A percentile compares a stretch with the other conserved stretches of the same genome.
Evolutionary conservation across 1,284 basidiomycete species (phyloP).

Genomic region (Coniferiporia sulphurascens): DNA sequence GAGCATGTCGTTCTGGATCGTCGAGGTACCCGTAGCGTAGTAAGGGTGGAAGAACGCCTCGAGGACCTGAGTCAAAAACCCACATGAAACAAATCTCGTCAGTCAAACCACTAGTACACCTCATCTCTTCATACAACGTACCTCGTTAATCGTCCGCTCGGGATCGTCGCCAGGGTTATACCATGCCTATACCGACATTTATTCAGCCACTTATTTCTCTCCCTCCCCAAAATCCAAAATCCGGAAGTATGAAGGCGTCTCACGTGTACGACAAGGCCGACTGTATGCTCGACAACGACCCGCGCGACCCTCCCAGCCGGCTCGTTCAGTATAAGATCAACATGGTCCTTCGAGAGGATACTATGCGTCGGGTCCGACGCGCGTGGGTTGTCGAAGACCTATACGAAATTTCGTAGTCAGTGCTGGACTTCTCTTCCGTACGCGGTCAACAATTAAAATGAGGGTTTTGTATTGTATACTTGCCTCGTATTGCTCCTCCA

Average conservation of each 20-base stretch:
- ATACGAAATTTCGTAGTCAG: conserved; percentile 17
- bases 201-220: conserved; percentile 2
- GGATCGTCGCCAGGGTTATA: conserved; percentile 24
- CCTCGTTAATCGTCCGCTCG: conserved; percentile 26
- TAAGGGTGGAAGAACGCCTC: conserved; percentile 34
- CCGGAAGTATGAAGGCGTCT: background rate
- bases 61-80: conserved; percentile 23
- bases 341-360: conserved; percentile 30
- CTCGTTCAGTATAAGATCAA: conserved; percentile 29
- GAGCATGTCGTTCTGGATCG: conserved; percentile 37
- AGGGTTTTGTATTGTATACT: too few relatives aligned
- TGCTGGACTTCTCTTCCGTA: background rate
- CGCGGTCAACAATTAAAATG: background rate
- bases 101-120: background rate
- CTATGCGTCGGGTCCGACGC: conserved; percentile 42
- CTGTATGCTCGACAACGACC: conserved; percentile 34
- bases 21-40: conserved; percentile 27
- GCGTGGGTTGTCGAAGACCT: conserved; percentile 38
- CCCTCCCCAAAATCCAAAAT: background rate
- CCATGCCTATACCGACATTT: conserved; percentile 22
- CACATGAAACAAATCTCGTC: background rate
- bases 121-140: conserved; percentile 4
- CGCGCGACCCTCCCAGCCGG: conserved; percentile 40
- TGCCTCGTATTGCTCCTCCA: conserved; percentile 36
- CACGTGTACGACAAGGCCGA: conserved; percentile 36